A percentile compares a stretch with the other conserved stretches of the same genome.
Conservation (phyloP, 1,284 basidiomycete species). For the Ustilago lituana region DNA sequence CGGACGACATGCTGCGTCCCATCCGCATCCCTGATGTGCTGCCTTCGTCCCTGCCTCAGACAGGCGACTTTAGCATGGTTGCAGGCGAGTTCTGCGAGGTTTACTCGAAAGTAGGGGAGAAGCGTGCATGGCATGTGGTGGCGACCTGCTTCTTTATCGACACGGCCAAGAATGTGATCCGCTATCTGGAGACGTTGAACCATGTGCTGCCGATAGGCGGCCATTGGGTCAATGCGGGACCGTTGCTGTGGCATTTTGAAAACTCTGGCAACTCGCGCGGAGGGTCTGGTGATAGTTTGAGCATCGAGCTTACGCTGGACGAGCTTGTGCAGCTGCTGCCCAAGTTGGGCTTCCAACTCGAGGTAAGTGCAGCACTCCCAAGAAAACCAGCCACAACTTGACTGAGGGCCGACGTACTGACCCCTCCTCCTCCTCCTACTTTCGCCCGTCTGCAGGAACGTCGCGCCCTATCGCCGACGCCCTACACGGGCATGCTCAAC, state of each 20-base stretch:
- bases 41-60: slow-evolving; percentile 52
- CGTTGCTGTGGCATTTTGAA: slow-evolving; percentile 95
- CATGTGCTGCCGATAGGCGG: slow-evolving; percentile 60
- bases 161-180: slow-evolving; percentile 72
- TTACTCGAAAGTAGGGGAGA: slow-evolving; percentile 71
- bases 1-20: slow-evolving; percentile 56
- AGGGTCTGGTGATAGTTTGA: slow-evolving; percentile 33
- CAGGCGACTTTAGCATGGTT: slow-evolving; percentile 65
- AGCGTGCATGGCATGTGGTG: slow-evolving; percentile 84
- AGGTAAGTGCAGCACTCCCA: slow-evolving; percentile 73
- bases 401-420: background rate
- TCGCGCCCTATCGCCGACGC: slow-evolving; percentile 76
- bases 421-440: background rate
- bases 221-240: slow-evolving; percentile 72
- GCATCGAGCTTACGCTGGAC: slow-evolving; percentile 84
- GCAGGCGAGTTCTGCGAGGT: slow-evolving; percentile 64
- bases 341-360: slow-evolving; percentile 83
- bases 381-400: no score
- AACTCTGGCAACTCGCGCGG: slow-evolving; percentile 72
- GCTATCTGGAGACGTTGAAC: slow-evolving; percentile 65
- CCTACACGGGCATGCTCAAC: slow-evolving; percentile 84
- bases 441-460: slow-evolving; percentile 75
- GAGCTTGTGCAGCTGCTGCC: slow-evolving; percentile 82
- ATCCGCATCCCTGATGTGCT: slow-evolving; percentile 62
- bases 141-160: slow-evolving; percentile 98